Conservation (phyloP, 1,284 basidiomycete species). For the Cutaneotrichosporon sp. region DNA sequence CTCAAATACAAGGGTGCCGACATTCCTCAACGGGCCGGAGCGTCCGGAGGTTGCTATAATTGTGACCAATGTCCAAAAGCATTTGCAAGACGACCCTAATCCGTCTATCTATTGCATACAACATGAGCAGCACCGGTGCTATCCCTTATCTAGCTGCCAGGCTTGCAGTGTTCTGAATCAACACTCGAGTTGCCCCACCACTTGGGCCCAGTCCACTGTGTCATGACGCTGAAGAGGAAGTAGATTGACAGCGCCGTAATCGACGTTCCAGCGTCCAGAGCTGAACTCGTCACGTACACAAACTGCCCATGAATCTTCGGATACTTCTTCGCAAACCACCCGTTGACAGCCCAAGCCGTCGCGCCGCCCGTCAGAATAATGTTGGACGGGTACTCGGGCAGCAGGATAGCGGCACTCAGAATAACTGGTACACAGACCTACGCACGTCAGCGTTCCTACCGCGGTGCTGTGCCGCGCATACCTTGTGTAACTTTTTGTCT, state of each 20-base stretch:
- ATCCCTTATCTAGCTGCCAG: conserved; percentile 32
- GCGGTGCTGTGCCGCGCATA: conserved; percentile 5
- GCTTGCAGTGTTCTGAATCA: conserved; percentile 47
- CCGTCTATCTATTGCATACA: background rate
- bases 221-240: conserved; percentile 42
- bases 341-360: conserved; percentile 47
- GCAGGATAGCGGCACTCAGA: conserved; percentile 48
- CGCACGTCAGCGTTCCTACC: conserved; percentile 6
- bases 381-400: conserved; percentile 51
- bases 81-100: too few relatives aligned
- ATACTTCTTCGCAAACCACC: conserved; percentile 40
- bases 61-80: too few relatives aligned
- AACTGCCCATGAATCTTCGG: conserved; percentile 37
- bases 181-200: conserved; percentile 46
- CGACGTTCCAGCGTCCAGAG: conserved; percentile 50
- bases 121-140: background rate
- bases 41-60: too few relatives aligned
- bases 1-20: too few relatives aligned
- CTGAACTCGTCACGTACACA: conserved; percentile 47
- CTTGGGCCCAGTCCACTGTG: conserved; percentile 30
- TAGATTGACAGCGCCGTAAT: conserved; percentile 52
- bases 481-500: conserved; percentile 39
- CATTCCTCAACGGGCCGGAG: too few relatives aligned
- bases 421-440: conserved; percentile 52
- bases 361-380: conserved; percentile 50